phyloP scores from a whole-genome alignment of 164 flowering plant genomes.

The Amborella trichopoda region DNA sequence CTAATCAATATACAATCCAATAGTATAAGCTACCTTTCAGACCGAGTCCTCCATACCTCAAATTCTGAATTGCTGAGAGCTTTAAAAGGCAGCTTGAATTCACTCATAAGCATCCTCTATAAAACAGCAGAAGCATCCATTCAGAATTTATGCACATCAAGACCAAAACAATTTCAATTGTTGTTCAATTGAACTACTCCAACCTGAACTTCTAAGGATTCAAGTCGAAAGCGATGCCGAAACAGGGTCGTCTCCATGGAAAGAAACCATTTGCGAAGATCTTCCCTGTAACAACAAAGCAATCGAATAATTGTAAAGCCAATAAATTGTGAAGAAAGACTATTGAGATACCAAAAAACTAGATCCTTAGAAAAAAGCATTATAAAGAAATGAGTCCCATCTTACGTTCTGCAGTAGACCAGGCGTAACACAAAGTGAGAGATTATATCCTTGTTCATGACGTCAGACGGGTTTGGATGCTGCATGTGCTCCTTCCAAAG shows the following conservation, averaged over 20 bases:
- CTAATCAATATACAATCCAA: no score
- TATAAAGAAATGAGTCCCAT: neutral
- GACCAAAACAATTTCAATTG: no score
- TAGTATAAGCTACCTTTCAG: no score
- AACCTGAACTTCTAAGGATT: conserved; percentile 57
- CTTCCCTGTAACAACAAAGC: conserved; percentile 38
- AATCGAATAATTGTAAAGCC: no score
- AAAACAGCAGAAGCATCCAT: neutral
- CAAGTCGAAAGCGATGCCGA: conserved; percentile 47
- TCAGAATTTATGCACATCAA: no score
- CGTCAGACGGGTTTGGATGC: conserved; percentile 43
- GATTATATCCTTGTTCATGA: conserved; percentile 61
- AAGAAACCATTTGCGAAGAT: conserved; percentile 88
- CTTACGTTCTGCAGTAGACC: conserved; percentile 87
- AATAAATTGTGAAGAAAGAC: no score
- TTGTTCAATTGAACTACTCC: no score
- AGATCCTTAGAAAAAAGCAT: no score
- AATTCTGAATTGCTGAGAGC: conserved; percentile 47
- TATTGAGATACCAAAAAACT: no score
- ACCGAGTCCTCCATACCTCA: conserved; percentile 52
- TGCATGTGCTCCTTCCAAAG: conserved; percentile 71
- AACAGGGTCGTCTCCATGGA: conserved; percentile 71
- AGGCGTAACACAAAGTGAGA: conserved; percentile 89
- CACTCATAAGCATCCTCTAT: conserved; percentile 52
- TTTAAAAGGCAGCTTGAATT: conserved; percentile 59